Base-by-base conservation (phyloP, 1,284 basidiomycete species). In the Cutaneotrichosporon arboriforme region DNA sequence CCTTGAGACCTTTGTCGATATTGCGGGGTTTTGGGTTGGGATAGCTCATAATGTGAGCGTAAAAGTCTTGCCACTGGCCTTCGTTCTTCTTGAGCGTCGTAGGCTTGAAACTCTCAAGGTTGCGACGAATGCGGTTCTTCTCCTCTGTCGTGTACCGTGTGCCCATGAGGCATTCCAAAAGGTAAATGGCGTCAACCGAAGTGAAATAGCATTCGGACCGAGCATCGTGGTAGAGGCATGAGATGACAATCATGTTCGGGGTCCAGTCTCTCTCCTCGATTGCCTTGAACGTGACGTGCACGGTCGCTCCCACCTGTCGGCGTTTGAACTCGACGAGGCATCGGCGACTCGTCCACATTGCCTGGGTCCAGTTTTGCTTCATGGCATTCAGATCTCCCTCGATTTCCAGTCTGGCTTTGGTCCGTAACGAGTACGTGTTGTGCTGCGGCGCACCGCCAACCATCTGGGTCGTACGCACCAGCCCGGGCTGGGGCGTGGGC, bases 1-100 rank as follows among this genome's bases (percentile, higher is more conserved):
- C 91, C 76, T 97, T 97, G 70, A 97, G 82, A 67, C 96, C 91
- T 80, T 97, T 97, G 73, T 97, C 93, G 58, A 97, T 97, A 72
- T 94, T 93, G 49, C 94, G 81, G 5, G 93, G 93, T 72, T 90
- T 92, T 3, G 93, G 93, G 52, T 87, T 84, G 0, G 90, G 88
- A 68, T 96, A 94, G 52, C 88, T 84, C 93, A 97, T 97, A 76
- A 97, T 92, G 60, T 84, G 81, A 74, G 88, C 85, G 80, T 97
- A 97, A 76, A 97, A 91, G 21, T 81, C 79, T 33, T 57, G 56
- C 56, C 56, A 57, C 47, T 52, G 50, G 8, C 53, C 50, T 65
- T 90, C 88, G 58, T 82, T 85, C 77, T 97, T 97, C 43, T 88
- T 87, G 5, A 97, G 84, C 0, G 93, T 97, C 54, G 84, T 87